phyloP scores from a whole-genome alignment of 768 basidiomycete species.

The Coprinopsis strossmayeri region DNA sequence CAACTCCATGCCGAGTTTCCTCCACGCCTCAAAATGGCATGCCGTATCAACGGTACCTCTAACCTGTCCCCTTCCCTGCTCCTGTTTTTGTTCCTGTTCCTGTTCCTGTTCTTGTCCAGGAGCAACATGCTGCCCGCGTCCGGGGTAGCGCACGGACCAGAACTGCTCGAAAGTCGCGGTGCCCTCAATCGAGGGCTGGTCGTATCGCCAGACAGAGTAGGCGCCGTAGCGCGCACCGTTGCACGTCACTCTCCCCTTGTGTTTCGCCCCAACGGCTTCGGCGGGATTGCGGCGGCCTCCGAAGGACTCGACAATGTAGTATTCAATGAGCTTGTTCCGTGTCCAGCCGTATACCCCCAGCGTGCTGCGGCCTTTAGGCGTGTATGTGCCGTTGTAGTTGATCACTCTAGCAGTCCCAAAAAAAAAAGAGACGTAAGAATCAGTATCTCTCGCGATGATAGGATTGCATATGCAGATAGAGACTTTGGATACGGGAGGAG shows the following conservation, averaged over 20 bases:
- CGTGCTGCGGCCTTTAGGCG: conserved; percentile 32
- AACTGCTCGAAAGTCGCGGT: conserved; percentile 39
- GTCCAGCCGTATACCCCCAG: conserved; percentile 44
- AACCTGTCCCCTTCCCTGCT: not conserved
- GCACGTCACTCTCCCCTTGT: conserved; percentile 3
- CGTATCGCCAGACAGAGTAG: conserved; percentile 7
- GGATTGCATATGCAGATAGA: too few relatives aligned
- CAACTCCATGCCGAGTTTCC: not conserved
- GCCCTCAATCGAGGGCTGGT: conserved; percentile 36
- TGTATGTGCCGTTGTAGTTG: conserved; percentile 27
- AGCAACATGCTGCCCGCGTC: too few relatives aligned
- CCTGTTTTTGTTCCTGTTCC: too few relatives aligned
- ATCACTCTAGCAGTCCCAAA: too few relatives aligned
- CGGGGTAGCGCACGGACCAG: conserved; percentile 43
- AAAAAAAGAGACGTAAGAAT: too few relatives aligned
- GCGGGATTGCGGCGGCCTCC: conserved; percentile 36
- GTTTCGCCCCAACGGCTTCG: conserved; percentile 20
- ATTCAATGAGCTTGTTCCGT: conserved; percentile 38
- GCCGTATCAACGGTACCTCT: not conserved
- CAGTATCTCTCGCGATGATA: too few relatives aligned
- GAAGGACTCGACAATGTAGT: conserved; percentile 38
- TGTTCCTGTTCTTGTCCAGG: too few relatives aligned
- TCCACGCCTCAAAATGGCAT: not conserved
- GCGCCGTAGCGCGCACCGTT: not conserved
- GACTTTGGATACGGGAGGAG: too few relatives aligned